A percentile compares a stretch with the other conserved stretches of the same genome.
phyloP scores from a whole-genome alignment of 768 basidiomycete species.

The Tubosaeta sp. region DNA sequence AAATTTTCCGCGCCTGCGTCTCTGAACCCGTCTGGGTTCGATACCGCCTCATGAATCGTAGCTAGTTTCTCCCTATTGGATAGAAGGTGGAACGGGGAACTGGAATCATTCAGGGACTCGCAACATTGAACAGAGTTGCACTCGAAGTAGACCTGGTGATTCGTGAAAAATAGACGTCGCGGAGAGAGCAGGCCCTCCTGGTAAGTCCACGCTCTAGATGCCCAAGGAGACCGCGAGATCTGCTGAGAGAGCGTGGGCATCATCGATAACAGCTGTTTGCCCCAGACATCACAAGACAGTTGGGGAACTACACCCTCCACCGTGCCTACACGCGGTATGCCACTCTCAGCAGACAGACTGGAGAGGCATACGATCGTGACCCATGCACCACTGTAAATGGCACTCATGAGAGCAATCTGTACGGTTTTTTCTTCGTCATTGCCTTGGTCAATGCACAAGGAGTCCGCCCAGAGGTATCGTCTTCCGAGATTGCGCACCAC shows the following conservation, averaged over 20 bases:
- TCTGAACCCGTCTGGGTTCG: neutral
- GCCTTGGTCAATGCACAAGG: constrained; percentile 15
- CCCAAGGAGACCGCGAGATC: constrained; percentile 12
- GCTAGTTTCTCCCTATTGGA: constrained; percentile 1
- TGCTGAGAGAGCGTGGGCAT: constrained; percentile 9
- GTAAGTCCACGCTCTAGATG: neutral
- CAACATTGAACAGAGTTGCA: constrained; percentile 5
- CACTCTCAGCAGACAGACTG: constrained; percentile 2
- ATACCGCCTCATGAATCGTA: neutral
- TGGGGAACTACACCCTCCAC: constrained; percentile 8
- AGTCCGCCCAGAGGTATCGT: constrained; percentile 16
- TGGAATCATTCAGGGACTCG: constrained; percentile 1
- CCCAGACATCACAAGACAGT: constrained; percentile 1
- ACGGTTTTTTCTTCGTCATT: constrained; percentile 2
- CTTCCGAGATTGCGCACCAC: constrained; percentile 12
- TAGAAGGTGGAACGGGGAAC: constrained; percentile 10
- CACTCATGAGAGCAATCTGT: constrained; percentile 15
- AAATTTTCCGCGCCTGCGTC: neutral
- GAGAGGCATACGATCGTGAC: constrained; percentile 12
- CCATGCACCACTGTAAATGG: constrained; percentile 14
- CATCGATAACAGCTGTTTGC: constrained; percentile 3
- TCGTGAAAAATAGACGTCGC: constrained; percentile 4
- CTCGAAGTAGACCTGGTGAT: constrained; percentile 18
- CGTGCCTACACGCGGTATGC: constrained; percentile 15
- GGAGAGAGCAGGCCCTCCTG: neutral